A percentile compares a stretch with the other conserved stretches of the same genome.
Conservation (phyloP, 2,329 filamentous ascomycete species). For the Sarocladiaceae sp. region DNA sequence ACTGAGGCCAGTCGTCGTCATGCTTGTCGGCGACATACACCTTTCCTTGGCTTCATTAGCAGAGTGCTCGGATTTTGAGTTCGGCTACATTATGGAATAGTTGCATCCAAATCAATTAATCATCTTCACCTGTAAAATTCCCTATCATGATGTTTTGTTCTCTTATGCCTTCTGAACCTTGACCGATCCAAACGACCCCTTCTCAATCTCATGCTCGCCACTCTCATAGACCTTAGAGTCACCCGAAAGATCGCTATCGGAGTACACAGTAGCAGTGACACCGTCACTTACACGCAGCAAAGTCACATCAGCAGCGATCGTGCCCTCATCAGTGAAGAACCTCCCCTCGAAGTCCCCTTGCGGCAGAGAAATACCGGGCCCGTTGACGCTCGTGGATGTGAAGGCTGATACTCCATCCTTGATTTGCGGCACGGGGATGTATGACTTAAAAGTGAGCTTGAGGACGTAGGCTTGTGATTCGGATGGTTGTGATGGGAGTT, state of each 20-base stretch:
- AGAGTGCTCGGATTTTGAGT: no score
- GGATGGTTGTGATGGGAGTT: constrained; percentile 11
- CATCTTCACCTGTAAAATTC: no score
- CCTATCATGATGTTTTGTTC: no score
- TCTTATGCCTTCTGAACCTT: not conserved
- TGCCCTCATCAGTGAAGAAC: constrained; percentile 7
- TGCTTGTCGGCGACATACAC: no score
- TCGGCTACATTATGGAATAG: no score
- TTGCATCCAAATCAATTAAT: no score
- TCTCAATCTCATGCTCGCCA: constrained; percentile 1
- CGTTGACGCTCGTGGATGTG: not conserved
- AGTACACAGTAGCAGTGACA: constrained; percentile 1
- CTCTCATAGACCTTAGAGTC: not conserved
- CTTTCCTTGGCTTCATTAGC: no score
- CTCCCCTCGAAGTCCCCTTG: constrained; percentile 8
- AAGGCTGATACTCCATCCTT: constrained; percentile 10
- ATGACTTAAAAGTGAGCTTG: constrained; percentile 12
- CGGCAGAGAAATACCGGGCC: constrained; percentile 10
- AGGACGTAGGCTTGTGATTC: constrained; percentile 14
- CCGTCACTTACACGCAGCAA: not conserved
- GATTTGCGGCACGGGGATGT: constrained; percentile 14
- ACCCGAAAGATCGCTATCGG: not conserved
- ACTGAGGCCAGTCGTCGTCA: no score
- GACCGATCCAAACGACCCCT: constrained; percentile 1
- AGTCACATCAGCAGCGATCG: not conserved